Evolutionary conservation across 2,329 filamentous ascomycete genomes (phyloP).

Genomic region (Lachnellula cervina): DNA sequence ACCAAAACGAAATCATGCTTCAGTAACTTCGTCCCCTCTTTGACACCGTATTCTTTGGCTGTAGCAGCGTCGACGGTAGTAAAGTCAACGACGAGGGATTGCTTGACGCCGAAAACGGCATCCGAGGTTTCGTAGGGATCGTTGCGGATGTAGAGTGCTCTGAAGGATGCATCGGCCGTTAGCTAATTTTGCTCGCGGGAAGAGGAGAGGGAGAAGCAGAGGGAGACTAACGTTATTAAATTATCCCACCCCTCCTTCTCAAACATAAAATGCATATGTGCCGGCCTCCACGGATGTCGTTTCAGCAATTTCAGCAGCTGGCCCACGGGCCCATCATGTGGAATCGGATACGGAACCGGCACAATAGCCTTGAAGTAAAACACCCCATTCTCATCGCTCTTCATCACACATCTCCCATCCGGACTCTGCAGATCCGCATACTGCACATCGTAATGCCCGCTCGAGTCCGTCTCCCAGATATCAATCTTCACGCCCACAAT

Average conservation of each 20-base stretch:
- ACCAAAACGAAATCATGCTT: constrained; percentile 76
- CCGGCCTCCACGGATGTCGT: constrained; percentile 73
- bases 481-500: constrained; percentile 66
- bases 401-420: constrained; percentile 68
- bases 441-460: constrained; percentile 80
- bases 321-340: constrained; percentile 78
- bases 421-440: constrained; percentile 58
- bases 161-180: constrained; percentile 30
- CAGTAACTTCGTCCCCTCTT: constrained; percentile 58
- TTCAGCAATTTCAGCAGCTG: constrained; percentile 59
- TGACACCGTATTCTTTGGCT: constrained; percentile 57
- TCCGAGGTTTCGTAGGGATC: constrained; percentile 81
- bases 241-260: constrained; percentile 73
- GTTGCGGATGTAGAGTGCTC: constrained; percentile 69
- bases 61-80: constrained; percentile 46
- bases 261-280: constrained; percentile 88
- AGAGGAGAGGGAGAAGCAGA: background rate
- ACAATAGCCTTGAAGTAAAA: constrained; percentile 86
- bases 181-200: background rate
- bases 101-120: constrained; percentile 82
- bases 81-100: constrained; percentile 68
- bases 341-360: constrained; percentile 81
- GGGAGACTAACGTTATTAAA: constrained; percentile 61
- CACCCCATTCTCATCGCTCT: constrained; percentile 62
- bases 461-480: constrained; percentile 79